phyloP scores from a whole-genome alignment of 306 rosid genomes.

The Vachellia pachyceras region DNA sequence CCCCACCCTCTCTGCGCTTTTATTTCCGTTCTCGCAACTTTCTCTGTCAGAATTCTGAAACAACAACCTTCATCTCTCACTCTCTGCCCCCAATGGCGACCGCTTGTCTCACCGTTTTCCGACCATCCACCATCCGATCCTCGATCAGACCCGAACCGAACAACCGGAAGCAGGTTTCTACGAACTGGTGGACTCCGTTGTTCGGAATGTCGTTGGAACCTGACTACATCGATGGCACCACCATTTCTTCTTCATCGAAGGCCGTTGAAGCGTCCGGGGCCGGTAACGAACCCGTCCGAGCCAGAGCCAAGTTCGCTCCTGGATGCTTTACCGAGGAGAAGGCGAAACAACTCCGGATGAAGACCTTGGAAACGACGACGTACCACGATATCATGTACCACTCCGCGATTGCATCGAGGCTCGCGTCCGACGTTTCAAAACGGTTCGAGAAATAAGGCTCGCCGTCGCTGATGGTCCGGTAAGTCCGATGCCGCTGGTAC shows the following conservation, averaged over 20 bases:
- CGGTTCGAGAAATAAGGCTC: conserved; percentile 13
- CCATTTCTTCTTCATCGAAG: not conserved
- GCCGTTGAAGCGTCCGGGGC: conserved; percentile 13
- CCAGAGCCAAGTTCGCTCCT: conserved; percentile 39
- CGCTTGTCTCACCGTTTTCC: conserved; percentile 42
- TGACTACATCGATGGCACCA: conserved; percentile 53
- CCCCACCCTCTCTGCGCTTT: not conserved
- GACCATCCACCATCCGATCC: conserved; percentile 47
- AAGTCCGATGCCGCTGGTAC: not conserved
- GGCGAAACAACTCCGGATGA: conserved; percentile 60
- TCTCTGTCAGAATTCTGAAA: not conserved
- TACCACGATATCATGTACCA: conserved; percentile 78
- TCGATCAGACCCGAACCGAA: conserved; percentile 48
- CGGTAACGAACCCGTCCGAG: conserved; percentile 11
- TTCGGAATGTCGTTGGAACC: conserved; percentile 68
- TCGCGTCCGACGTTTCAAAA: conserved; percentile 59
- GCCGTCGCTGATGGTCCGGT: not conserved
- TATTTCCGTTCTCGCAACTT: not conserved
- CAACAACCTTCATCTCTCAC: not conserved
- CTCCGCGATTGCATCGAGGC: conserved; percentile 77
- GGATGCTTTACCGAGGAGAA: conserved; percentile 77
- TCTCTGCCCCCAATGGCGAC: conserved; percentile 50
- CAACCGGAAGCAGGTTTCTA: conserved; percentile 37
- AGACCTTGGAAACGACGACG: conserved; percentile 59
- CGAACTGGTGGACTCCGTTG: conserved; percentile 74